These are phyloP conservation scores for Sugiyamaella castrensis DNA, from an alignment of 1,139 yeast species.

Conservation along the genomic window DNA sequence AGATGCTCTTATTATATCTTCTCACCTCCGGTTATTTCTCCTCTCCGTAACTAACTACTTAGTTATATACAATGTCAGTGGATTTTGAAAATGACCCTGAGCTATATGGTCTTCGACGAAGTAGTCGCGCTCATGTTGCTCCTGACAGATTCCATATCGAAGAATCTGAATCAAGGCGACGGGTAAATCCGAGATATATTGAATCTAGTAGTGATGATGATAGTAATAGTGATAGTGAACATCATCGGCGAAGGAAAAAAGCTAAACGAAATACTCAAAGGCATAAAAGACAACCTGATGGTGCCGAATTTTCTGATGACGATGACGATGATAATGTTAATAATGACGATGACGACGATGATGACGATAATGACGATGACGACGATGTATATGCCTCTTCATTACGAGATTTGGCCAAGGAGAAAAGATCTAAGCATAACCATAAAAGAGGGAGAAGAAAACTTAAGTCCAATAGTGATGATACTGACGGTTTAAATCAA, in stretches of 20 bases:
- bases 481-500: conserved; percentile 24
- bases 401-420: background rate
- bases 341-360: conserved; percentile 34
- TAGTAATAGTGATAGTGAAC: conserved; percentile 27
- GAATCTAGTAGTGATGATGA: conserved; percentile 25
- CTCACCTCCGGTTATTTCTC: no score
- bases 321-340: conserved; percentile 19
- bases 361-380: conserved; percentile 39
- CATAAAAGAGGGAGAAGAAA: conserved; percentile 25
- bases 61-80: conserved; percentile 5
- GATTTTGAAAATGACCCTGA: conserved; percentile 58
- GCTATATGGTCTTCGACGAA: conserved; percentile 85
- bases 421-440: conserved; percentile 1
- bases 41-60: no score
- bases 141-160: conserved; percentile 47
- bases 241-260: conserved; percentile 19
- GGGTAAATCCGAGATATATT: conserved; percentile 22
- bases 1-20: no score
- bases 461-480: conserved; percentile 24
- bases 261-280: conserved; percentile 22
- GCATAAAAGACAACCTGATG: conserved; percentile 11
- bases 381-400: conserved; percentile 21
- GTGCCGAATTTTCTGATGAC: background rate
- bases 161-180: conserved; percentile 32
- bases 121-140: conserved; percentile 64